phyloP scores from a whole-genome alignment of 257 asterid species.

The Gardenia jasminoides region DNA sequence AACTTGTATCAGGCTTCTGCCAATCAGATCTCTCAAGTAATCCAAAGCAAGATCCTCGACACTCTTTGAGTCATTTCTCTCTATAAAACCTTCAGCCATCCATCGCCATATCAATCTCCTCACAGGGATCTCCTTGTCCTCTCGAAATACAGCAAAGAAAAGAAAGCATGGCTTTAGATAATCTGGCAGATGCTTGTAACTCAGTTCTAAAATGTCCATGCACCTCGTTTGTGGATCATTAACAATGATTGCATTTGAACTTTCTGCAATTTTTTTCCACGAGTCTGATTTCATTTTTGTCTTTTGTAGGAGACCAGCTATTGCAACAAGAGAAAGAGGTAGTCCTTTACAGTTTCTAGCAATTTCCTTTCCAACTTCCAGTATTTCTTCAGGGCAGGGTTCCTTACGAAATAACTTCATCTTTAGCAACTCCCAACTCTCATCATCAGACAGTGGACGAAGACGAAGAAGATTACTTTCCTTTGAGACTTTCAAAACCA shows the following conservation, averaged over 20 bases:
- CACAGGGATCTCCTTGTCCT: not conserved
- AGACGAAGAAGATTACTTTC: not conserved
- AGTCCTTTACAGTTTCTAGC: constrained; percentile 6
- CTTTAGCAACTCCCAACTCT: constrained; percentile 12
- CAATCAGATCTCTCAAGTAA: not conserved
- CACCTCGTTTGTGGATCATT: not conserved
- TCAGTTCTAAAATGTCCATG: not conserved
- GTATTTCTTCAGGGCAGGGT: not conserved
- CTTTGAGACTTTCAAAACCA: not conserved
- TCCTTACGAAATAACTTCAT: not conserved
- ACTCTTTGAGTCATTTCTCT: not conserved
- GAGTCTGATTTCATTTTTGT: too few relatives aligned
- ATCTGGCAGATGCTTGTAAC: constrained; percentile 7
- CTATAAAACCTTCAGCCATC: constrained; percentile 13
- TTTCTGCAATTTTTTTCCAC: constrained; percentile 1
- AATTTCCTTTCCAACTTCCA: not conserved
- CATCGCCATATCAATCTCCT: not conserved
- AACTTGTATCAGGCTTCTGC: too few relatives aligned
- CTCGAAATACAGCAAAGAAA: constrained; percentile 3
- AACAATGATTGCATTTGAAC: not conserved
- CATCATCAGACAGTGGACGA: not conserved
- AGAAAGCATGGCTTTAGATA: constrained; percentile 12
- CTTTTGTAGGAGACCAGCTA: too few relatives aligned
- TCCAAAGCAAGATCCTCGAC: not conserved
- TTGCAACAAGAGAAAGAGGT: constrained; percentile 6